Conservation (phyloP, 2,329 filamentous ascomycete species). For the Cladosporium oxysporum region DNA sequence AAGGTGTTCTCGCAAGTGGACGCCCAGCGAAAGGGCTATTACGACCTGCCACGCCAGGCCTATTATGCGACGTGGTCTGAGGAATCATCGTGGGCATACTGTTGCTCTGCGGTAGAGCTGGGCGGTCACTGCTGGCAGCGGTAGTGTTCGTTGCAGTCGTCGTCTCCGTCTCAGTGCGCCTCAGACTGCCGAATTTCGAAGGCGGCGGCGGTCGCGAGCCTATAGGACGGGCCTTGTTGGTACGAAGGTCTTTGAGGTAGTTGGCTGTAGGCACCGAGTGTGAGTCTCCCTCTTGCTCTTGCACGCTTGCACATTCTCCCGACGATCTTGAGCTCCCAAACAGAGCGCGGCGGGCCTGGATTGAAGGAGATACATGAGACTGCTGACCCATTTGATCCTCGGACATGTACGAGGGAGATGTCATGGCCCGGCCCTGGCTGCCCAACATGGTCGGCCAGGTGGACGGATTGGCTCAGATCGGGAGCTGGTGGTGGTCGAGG, state of each 20-base stretch:
- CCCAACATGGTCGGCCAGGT: slow-evolving; percentile 13
- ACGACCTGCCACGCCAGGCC: slow-evolving; percentile 23
- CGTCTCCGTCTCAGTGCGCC: slow-evolving; percentile 32
- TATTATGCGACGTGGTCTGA: slow-evolving; percentile 31
- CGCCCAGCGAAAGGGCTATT: slow-evolving; percentile 35
- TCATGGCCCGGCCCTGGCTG: slow-evolving; percentile 20
- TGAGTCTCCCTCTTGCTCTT: slow-evolving; percentile 15
- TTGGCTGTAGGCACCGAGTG: slow-evolving; percentile 51
- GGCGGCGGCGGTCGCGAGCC: slow-evolving; percentile 68
- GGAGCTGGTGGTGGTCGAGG: slow-evolving; percentile 3
- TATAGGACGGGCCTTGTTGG: slow-evolving; percentile 66
- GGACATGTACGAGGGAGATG: slow-evolving; percentile 20
- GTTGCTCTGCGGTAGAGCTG: slow-evolving; percentile 37
- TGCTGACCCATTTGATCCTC: slow-evolving; percentile 22
- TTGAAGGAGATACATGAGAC: slow-evolving; percentile 20
- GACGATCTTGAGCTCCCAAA: slow-evolving; percentile 16
- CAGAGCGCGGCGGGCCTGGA: slow-evolving; percentile 19
- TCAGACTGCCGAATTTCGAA: slow-evolving; percentile 41
- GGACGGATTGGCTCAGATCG: not conserved
- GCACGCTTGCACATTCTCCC: slow-evolving; percentile 9
- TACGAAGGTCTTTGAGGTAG: slow-evolving; percentile 71
- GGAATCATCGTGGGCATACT: slow-evolving; percentile 32
- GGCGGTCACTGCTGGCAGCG: slow-evolving; percentile 27
- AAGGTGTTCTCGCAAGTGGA: slow-evolving; percentile 30
- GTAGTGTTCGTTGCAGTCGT: slow-evolving; percentile 18